Evolutionary conservation across 768 basidiomycete species (phyloP).

Genomic region (Auriscalpium orientale): DNA sequence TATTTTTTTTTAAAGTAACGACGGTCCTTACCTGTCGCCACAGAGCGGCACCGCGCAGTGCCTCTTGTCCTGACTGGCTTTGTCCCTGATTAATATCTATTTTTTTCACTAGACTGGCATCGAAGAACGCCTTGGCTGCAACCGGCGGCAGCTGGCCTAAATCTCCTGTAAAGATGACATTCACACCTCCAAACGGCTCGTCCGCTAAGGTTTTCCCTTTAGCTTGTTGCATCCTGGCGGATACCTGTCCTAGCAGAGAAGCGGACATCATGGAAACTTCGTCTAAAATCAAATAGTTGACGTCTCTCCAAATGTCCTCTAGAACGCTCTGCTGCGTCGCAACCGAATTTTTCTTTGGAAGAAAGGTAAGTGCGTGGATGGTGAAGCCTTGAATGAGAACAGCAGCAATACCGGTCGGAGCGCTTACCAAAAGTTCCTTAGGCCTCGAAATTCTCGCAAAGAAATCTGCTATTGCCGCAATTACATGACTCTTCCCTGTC

Average conservation of each 20-base stretch:
- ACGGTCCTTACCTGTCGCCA: neutral
- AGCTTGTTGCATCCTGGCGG: conserved; percentile 14
- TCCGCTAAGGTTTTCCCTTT: conserved; percentile 9
- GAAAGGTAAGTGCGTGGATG: conserved; percentile 20
- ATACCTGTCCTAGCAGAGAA: conserved; percentile 16
- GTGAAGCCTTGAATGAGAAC: conserved; percentile 22
- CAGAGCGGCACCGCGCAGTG: neutral
- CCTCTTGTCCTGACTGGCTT: neutral
- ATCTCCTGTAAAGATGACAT: conserved; percentile 26
- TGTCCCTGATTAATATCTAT: neutral
- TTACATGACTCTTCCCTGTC: conserved; percentile 14
- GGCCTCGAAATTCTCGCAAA: conserved; percentile 4
- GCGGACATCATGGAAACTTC: conserved; percentile 19
- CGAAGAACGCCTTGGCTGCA: conserved; percentile 14
- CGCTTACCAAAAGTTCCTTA: conserved; percentile 13
- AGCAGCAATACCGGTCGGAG: conserved; percentile 26
- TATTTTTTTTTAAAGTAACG: neutral
- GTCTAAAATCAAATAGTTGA: conserved; percentile 17
- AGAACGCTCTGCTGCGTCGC: neutral
- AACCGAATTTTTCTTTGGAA: neutral
- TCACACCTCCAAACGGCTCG: conserved; percentile 24
- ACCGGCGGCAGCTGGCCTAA: conserved; percentile 23
- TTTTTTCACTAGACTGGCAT: neutral
- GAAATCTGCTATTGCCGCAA: conserved; percentile 16
- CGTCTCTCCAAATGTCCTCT: conserved; percentile 10